phyloP scores from a whole-genome alignment of 139 green algal species.

The Micromonas commoda region DNA sequence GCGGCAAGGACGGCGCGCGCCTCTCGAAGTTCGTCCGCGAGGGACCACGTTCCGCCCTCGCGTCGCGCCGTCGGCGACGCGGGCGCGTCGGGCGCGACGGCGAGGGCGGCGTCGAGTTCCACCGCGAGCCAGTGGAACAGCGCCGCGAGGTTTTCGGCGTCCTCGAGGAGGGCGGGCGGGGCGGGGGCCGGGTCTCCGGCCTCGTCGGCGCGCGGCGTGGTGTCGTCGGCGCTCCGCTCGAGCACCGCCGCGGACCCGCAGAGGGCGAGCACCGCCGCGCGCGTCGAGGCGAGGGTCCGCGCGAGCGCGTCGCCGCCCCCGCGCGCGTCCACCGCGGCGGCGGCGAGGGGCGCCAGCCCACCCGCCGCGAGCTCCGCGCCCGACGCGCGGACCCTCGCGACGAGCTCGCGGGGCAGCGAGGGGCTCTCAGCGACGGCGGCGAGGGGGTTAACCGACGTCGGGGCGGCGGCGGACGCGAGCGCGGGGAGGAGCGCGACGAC shows the following conservation, averaged over 20 bases:
- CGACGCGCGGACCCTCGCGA: slow-evolving; percentile 7
- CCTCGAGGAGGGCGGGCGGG: not conserved
- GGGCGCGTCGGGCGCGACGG: slow-evolving; percentile 10
- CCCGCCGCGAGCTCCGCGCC: slow-evolving; percentile 13
- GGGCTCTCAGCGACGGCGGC: slow-evolving; percentile 1
- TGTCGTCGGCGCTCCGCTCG: too few species aligned
- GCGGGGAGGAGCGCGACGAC: not conserved
- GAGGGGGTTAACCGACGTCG: slow-evolving; percentile 3
- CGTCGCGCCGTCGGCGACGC: slow-evolving; percentile 3
- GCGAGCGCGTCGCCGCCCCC: not conserved
- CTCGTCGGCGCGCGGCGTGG: too few species aligned
- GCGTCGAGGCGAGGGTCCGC: not conserved
- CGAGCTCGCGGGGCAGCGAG: slow-evolving; percentile 9
- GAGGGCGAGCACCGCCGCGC: too few species aligned
- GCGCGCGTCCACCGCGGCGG: slow-evolving; percentile 10
- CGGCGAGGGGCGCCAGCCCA: slow-evolving; percentile 16
- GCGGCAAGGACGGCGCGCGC: not conserved
- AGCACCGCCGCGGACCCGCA: too few species aligned
- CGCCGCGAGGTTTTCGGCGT: slow-evolving; percentile 11
- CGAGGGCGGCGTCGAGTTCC: not conserved
- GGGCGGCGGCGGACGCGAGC: not conserved
- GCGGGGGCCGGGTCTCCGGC: slow-evolving; percentile 1
- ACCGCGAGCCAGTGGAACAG: slow-evolving; percentile 7
- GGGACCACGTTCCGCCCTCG: slow-evolving; percentile 6
- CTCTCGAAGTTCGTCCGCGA: not conserved